A percentile compares a stretch with the other conserved stretches of the same genome.
Evolutionary conservation across 805 yeast genomes (phyloP).

Genomic region (Kuraishia cidri): DNA sequence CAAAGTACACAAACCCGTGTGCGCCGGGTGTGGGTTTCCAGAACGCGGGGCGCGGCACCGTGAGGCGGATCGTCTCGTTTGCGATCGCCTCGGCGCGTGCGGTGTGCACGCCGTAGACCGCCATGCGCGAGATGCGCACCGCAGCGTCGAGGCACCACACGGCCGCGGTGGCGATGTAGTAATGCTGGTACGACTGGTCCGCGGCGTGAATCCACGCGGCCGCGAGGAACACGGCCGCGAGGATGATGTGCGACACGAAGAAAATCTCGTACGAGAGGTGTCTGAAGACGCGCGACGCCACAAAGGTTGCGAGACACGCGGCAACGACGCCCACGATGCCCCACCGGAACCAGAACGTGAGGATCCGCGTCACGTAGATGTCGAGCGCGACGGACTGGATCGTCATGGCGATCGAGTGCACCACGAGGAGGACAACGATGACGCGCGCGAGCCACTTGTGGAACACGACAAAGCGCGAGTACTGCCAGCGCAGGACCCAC

Average conservation of each 20-base stretch:
- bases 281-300: conserved; percentile 43
- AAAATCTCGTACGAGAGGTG: conserved; percentile 50
- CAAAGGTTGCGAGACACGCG: conserved; percentile 33
- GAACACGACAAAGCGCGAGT: conserved; percentile 42
- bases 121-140: conserved; percentile 29
- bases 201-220: conserved; percentile 53
- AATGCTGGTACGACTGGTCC: conserved; percentile 28
- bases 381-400: conserved; percentile 13
- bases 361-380: conserved; percentile 15
- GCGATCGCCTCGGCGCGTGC: conserved; percentile 27
- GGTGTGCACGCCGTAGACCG: conserved; percentile 24
- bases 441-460: conserved; percentile 52
- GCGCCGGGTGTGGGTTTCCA: conserved; percentile 49
- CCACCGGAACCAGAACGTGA: conserved; percentile 16
- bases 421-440: conserved; percentile 26
- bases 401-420: conserved; percentile 29
- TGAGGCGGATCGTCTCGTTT: conserved; percentile 39
- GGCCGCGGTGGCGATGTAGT: conserved; percentile 26
- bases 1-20: conserved; percentile 47
- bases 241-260: conserved; percentile 43
- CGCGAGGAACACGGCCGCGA: conserved; percentile 43
- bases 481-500: conserved; percentile 51
- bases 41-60: conserved; percentile 34
- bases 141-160: conserved; percentile 46
- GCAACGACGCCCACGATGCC: conserved; percentile 29